phyloP scores from a whole-genome alignment of 1,284 basidiomycete genomes.

The Retiboletus fuscus region DNA sequence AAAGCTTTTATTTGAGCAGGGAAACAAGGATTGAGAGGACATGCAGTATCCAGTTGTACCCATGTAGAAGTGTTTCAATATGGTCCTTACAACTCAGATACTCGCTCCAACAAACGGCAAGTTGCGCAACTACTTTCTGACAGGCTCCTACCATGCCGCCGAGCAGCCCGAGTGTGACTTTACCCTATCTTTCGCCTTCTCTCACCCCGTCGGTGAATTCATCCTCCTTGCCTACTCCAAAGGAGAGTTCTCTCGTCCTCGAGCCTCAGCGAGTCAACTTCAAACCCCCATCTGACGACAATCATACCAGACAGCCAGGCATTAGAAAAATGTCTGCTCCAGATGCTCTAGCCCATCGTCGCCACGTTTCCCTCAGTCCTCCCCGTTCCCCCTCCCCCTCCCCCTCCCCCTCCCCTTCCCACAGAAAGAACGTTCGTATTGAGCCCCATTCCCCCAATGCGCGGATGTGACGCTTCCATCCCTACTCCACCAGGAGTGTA shows the following conservation, averaged over 20 bases:
- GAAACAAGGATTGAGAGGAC: slow-evolving; percentile 85
- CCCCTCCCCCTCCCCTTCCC: no score
- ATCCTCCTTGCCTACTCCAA: neutral
- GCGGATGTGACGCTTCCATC: neutral
- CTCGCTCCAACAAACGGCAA: no score
- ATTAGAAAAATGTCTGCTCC: neutral
- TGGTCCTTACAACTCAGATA: no score
- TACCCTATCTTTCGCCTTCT: neutral
- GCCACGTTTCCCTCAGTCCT: neutral
- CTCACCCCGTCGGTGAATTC: neutral
- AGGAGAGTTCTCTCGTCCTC: neutral
- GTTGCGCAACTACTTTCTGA: no score
- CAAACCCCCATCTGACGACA: neutral
- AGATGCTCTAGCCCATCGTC: neutral
- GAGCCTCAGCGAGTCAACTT: neutral
- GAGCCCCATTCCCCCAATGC: neutral
- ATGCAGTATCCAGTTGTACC: no score
- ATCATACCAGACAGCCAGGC: neutral
- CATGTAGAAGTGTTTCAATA: no score
- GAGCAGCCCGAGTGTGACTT: neutral
- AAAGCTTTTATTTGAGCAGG: slow-evolving; percentile 94
- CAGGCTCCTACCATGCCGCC: no score
- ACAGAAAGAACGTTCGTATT: neutral
- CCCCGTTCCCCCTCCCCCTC: neutral
- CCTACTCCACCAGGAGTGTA: neutral